Percentiles rank a stretch among this genome's conserved stretches.
Evolutionary conservation across 228 moss, liverwort and hornwort genomes (phyloP).

Genomic region (Sphagnum magellanicum): DNA sequence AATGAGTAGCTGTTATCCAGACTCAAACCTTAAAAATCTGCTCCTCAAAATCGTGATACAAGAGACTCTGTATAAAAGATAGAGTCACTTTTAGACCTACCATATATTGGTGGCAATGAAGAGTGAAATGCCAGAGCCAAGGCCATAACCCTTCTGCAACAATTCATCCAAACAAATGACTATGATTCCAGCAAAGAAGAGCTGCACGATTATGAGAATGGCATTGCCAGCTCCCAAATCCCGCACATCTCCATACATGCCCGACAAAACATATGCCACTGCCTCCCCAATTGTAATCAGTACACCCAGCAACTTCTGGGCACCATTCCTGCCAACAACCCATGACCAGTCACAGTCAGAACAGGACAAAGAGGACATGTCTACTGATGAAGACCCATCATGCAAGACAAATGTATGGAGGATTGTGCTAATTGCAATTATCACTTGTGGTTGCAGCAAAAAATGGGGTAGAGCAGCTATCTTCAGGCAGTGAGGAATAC

Average conservation of each 20-base stretch:
- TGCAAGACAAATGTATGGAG: no score
- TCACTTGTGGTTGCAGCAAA: no score
- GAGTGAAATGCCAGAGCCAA: constrained; percentile 92
- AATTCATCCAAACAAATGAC: constrained; percentile 95
- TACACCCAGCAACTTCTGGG: constrained; percentile 92
- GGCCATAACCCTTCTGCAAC: constrained; percentile 96
- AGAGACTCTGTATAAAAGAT: no score
- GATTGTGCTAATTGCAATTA: no score
- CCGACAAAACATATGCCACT: constrained; percentile 88
- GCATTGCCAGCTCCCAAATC: constrained; percentile 95
- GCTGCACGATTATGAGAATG: constrained; percentile 91
- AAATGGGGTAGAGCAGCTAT: no score
- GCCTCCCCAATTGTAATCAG: constrained; percentile 98
- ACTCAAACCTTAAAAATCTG: no score
- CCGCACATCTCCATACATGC: constrained; percentile 93
- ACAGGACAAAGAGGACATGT: no score
- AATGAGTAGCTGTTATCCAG: neutral
- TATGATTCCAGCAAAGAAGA: constrained; percentile 92
- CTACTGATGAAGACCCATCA: no score
- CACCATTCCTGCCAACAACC: constrained; percentile 63
- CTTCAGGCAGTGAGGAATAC: no score
- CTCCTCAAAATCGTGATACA: no score
- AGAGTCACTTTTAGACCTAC: constrained; percentile 19
- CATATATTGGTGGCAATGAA: constrained; percentile 99
- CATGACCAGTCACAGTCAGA: no score